These are phyloP conservation scores for Emericellopsis terricola DNA, from an alignment of 495 filamentous ascomycete species.

Conservation along the genomic window DNA sequence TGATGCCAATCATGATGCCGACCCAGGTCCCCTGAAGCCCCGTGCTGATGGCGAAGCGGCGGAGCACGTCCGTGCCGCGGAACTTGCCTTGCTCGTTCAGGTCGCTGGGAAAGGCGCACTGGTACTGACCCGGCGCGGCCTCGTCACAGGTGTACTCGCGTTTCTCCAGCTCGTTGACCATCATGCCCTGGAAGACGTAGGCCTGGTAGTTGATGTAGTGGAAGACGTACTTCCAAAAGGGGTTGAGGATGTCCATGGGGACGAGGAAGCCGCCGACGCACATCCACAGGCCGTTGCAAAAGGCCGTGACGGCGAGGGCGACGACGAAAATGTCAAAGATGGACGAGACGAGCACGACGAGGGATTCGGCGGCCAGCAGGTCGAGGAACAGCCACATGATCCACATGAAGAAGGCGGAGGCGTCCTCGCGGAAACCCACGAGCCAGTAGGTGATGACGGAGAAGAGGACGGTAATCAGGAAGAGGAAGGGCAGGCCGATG, in stretches of 20 bases:
- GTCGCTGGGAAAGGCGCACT: slow-evolving; percentile 52
- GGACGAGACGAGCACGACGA: slow-evolving; percentile 57
- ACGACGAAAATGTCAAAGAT: slow-evolving; percentile 66
- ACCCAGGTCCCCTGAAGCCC: slow-evolving; percentile 50
- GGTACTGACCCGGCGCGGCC: slow-evolving; percentile 16
- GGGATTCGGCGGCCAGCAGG: slow-evolving; percentile 59
- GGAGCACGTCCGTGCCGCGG: slow-evolving; percentile 45
- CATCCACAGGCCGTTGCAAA: slow-evolving; percentile 82
- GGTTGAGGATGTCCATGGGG: slow-evolving; percentile 47
- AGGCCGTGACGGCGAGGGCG: slow-evolving; percentile 54
- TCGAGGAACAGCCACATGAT: slow-evolving; percentile 79
- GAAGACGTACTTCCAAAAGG: slow-evolving; percentile 72
- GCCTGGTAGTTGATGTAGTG: slow-evolving; percentile 72
- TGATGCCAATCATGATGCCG: slow-evolving; percentile 58
- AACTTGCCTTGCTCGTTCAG: slow-evolving; percentile 47
- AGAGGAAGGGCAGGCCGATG: slow-evolving; percentile 63
- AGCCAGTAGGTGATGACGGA: slow-evolving; percentile 64
- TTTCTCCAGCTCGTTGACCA: slow-evolving; percentile 64
- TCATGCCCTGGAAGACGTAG: slow-evolving; percentile 81
- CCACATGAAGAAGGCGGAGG: slow-evolving; percentile 54
- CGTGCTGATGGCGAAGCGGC: slow-evolving; percentile 45
- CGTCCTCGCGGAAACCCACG: slow-evolving; percentile 50
- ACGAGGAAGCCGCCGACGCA: slow-evolving; percentile 66
- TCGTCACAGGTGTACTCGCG: slow-evolving; percentile 40
- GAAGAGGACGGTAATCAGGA: slow-evolving; percentile 58